Evolutionary conservation across 805 yeast genomes (phyloP), one percentile per base, ranked within the genome.

Genomic region (Schizosaccharomyces japonicus): DNA sequence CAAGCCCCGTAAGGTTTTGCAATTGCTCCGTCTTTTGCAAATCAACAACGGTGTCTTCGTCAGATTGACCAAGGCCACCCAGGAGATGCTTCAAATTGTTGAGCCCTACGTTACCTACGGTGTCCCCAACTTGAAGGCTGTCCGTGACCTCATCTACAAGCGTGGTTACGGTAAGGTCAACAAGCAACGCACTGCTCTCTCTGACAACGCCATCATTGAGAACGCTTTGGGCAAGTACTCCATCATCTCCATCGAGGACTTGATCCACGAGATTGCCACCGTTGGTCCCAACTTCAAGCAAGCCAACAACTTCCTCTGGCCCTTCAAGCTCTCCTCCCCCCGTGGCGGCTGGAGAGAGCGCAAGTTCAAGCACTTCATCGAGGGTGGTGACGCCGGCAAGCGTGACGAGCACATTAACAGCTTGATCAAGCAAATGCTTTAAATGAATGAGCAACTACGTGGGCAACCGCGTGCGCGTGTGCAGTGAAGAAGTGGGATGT

Each of bases 241-340:
- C 66, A 73, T 77, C 64, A 71, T 70, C 62, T 76, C 79, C 55
- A 63, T 78, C 57, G 84, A 77, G 68, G 84, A 77, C 63, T 70
- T 77, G 65, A 75, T 77, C 67, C 84, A 77, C 73, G 84, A 77
- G 70, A 76, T 77, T 62, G 73, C 68, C 77, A 73, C 83, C 51
- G 82, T 77, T 64, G 84, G 84, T 60, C 83, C 83, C 62, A 74
- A 77, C 74, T 77, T 77, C 78, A 77, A 77, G 71, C 83, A 78
- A 68, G 84, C 77, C 58, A 73, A 75, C 73, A 77, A 77, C 81
- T 77, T 77, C 72, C 68, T 77, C 67, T 77, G 82, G 81, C 84
- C 84, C 65, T 77, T 77, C 80, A 72, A 76, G 70, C 75, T 77
- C 62, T 77, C 83, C 56, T 76, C 76, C 71, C 84, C 84, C 62